Evolutionary conservation across 164 flowering plant species (phyloP).

Genomic region (Dillenia suffruticosa): DNA sequence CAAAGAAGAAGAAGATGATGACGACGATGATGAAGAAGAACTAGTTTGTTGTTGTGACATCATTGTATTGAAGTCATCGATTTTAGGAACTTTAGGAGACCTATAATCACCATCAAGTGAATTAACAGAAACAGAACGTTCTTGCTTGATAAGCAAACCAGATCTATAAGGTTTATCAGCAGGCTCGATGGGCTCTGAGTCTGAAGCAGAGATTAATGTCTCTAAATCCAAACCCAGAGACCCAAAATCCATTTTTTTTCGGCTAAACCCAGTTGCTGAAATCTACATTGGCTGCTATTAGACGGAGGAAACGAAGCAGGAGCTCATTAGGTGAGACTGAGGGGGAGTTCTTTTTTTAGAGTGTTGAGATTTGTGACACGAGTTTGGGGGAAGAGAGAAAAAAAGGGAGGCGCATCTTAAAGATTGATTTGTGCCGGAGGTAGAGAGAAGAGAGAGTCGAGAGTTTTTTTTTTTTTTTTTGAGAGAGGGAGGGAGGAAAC

Average conservation of each 20-base stretch:
- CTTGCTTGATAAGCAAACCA: constrained; percentile 34
- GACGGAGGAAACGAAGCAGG: constrained; percentile 7
- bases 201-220: constrained; percentile 31
- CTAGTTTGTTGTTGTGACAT: constrained; percentile 26
- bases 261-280: constrained; percentile 2
- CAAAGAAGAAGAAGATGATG: neutral
- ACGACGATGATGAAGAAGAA: constrained; percentile 27
- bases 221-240: constrained; percentile 43
- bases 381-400: no score
- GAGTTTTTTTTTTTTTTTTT: no score
- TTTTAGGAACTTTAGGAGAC: constrained; percentile 45
- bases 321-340: constrained; percentile 6
- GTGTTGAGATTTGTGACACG: constrained; percentile 16
- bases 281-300: neutral
- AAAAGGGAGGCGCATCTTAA: no score
- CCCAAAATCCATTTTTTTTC: constrained; percentile 53
- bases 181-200: constrained; percentile 36
- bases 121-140: constrained; percentile 20
- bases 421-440: neutral
- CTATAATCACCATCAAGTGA: constrained; percentile 49
- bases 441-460: constrained; percentile 25
- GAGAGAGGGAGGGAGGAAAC: neutral
- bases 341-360: constrained; percentile 14
- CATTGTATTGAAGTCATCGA: constrained; percentile 23
- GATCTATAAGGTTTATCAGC: constrained; percentile 42